phyloP scores from a whole-genome alignment of 768 basidiomycete species.

The Boletus sensibilis region DNA sequence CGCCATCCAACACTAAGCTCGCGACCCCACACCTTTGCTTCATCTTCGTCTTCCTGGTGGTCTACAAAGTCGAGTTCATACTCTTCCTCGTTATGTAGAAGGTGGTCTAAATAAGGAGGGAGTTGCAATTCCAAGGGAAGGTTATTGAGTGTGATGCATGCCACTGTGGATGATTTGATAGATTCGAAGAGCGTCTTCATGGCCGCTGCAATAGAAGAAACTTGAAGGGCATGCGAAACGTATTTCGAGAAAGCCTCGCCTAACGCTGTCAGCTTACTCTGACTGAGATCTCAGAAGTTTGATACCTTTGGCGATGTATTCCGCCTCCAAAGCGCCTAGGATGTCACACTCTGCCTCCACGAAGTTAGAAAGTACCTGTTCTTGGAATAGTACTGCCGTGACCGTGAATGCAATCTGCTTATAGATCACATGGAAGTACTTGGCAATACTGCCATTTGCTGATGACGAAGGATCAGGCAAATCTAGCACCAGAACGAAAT shows the following conservation, averaged over 20 bases:
- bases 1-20: slow-evolving; percentile 72
- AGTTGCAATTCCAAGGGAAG: slow-evolving; percentile 85
- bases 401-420: slow-evolving; percentile 86
- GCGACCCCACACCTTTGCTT: slow-evolving; percentile 57
- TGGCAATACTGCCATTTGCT: slow-evolving; percentile 69
- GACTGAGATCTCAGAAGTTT: slow-evolving; percentile 28
- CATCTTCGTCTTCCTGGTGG: slow-evolving; percentile 52
- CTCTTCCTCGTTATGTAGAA: slow-evolving; percentile 67
- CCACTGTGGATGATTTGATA: slow-evolving; percentile 72
- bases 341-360: slow-evolving; percentile 79
- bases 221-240: slow-evolving; percentile 54
- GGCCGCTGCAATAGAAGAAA: slow-evolving; percentile 72
- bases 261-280: slow-evolving; percentile 28
- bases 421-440: slow-evolving; percentile 85
- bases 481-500: slow-evolving; percentile 85
- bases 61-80: slow-evolving; percentile 51
- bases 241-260: slow-evolving; percentile 61
- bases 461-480: slow-evolving; percentile 88
- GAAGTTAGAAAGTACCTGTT: slow-evolving; percentile 84
- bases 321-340: slow-evolving; percentile 69
- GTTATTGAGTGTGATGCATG: slow-evolving; percentile 74
- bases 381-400: slow-evolving; percentile 89
- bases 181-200: slow-evolving; percentile 80
- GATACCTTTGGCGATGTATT: slow-evolving; percentile 65
- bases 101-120: slow-evolving; percentile 72